A percentile compares a stretch with the other conserved stretches of the same genome.
phyloP scores from a whole-genome alignment of 2,329 filamentous ascomycete genomes.

The Emmonsiellopsis sp. region DNA sequence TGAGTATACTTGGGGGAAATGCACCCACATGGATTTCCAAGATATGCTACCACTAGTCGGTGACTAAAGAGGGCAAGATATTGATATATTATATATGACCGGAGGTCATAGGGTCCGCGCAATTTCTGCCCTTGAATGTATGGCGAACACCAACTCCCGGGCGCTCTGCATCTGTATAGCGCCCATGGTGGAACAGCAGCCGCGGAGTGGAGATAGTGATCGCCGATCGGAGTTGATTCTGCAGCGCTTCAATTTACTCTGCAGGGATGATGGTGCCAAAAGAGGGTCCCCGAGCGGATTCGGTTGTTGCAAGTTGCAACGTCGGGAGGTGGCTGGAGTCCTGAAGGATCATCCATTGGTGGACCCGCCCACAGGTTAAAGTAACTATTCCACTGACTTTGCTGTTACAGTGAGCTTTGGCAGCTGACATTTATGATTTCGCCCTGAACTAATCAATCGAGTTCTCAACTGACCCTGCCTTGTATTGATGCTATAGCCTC shows the following conservation, averaged over 20 bases:
- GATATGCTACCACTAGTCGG: no score
- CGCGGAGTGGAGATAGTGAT: neutral
- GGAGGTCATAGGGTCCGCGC: neutral
- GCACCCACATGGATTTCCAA: no score
- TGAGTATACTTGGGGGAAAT: no score
- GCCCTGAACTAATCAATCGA: no score
- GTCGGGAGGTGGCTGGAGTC: neutral
- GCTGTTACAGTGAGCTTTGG: neutral
- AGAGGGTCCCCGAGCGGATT: no score
- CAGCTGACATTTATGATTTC: neutral
- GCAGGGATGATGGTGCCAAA: neutral
- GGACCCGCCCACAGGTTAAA: neutral
- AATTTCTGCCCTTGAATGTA: neutral
- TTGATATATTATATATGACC: neutral
- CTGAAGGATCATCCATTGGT: neutral
- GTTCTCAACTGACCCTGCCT: no score
- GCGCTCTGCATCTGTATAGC: neutral
- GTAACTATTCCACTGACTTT: neutral
- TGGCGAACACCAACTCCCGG: neutral
- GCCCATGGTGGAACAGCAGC: neutral
- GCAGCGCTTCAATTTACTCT: neutral
- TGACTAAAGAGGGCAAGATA: neutral
- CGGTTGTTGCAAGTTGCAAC: no score
- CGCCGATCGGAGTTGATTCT: neutral
- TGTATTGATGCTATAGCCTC: no score